Base-by-base conservation (phyloP, 441 rosid species). In the Viola pubescens region DNA sequence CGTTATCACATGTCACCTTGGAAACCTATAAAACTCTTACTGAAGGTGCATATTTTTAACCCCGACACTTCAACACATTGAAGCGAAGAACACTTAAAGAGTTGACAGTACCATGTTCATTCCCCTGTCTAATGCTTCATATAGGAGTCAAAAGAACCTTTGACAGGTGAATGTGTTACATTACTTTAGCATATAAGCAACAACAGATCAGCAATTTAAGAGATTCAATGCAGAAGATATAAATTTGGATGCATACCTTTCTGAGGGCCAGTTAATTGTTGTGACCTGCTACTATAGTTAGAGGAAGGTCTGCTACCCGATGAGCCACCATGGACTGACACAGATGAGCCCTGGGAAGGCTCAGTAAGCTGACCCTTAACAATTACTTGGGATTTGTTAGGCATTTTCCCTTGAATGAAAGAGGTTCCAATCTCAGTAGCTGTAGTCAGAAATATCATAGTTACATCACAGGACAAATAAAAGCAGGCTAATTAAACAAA, bases 241-340 rank as follows among this genome's bases (percentile, higher is more conserved):
- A 9, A 45, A 3, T 38, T 6, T 6, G 53, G 16, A 8, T 7
- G 5, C 12, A 7, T 59, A 88, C 98, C 98, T 79, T 81, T 91
- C 60, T 78, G 91, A 44, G 79, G 53, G 65, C 89, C 89, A 65
- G 70, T 63, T 53, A 69, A 65, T 72, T 81, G 92, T 62, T 81
- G 94, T 10, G 91, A 74, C 48, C 89, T 83, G 73, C 66, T 82
- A 74, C 75, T 73, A 77, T 88, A 82, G 70, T 86, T 86, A 53
- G 96, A 86, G 42, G 90, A 75, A 65, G 95, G 92, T 63, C 91
- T 78, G 64, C 87, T 88, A 48, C 73, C 72, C 8, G 88, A 79
- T 71, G 88, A 77, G 64, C 81, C 74, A 64, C 76, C 71, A 48
- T 82, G 86, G 60, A 68, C 66, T 71, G 86, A 71, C 58, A 74